phyloP scores from a whole-genome alignment of 805 yeast species.

The Cephaloascus fragrans region DNA sequence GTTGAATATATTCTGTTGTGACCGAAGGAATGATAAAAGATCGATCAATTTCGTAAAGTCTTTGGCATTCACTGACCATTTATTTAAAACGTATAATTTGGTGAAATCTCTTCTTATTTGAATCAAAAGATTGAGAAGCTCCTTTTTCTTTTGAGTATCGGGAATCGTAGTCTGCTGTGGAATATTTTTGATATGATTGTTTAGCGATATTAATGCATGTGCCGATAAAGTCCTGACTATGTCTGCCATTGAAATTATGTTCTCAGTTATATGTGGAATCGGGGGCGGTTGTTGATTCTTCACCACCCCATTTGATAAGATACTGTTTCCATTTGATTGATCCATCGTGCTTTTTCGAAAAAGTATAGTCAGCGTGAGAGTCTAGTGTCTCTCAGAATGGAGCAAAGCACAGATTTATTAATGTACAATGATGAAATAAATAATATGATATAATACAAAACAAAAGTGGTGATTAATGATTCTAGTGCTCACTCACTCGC shows the following conservation, averaged over 20 bases:
- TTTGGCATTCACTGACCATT: constrained; percentile 75
- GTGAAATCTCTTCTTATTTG: constrained; percentile 74
- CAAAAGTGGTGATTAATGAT: too few species aligned
- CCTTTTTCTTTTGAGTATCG: constrained; percentile 57
- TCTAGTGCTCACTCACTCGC: too few species aligned
- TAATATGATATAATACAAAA: too few species aligned
- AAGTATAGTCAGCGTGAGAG: too few species aligned
- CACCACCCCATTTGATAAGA: too few species aligned
- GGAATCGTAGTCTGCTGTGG: constrained; percentile 39
- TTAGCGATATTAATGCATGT: constrained; percentile 54
- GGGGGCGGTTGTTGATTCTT: constrained; percentile 18
- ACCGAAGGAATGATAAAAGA: constrained; percentile 77
- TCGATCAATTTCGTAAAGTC: constrained; percentile 75
- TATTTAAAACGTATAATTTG: constrained; percentile 73
- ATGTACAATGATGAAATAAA: too few species aligned
- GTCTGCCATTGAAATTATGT: constrained; percentile 55
- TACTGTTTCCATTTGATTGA: too few species aligned
- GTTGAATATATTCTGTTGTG: constrained; percentile 62
- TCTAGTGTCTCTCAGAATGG: too few species aligned
- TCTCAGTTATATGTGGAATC: constrained; percentile 66
- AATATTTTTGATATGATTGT: constrained; percentile 49
- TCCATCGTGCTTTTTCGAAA: too few species aligned
- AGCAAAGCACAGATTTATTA: too few species aligned
- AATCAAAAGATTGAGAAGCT: constrained; percentile 60
- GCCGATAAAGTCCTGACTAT: constrained; percentile 50